Evolutionary conservation across 768 basidiomycete species (phyloP).

Genomic region (Tephrocybe sp.): DNA sequence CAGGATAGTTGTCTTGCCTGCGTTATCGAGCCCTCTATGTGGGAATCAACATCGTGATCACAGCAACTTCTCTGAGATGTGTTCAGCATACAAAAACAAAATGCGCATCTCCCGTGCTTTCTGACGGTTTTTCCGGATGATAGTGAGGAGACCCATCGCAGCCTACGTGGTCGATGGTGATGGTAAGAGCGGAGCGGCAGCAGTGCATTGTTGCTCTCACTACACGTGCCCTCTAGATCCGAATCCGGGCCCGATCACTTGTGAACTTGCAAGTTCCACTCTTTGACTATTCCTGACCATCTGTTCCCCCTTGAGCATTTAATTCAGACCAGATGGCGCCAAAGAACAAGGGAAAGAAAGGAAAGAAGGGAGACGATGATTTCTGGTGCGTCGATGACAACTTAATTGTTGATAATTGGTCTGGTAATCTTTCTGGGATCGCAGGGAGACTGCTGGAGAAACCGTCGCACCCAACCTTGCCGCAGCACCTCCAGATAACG

Average conservation of each 20-base stretch:
- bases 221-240: constrained; percentile 11
- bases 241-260: constrained; percentile 9
- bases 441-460: constrained; percentile 67
- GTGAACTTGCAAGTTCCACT: neutral
- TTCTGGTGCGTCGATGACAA: constrained; percentile 60
- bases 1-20: constrained; percentile 96
- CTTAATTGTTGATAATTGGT: constrained; percentile 11
- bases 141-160: constrained; percentile 95
- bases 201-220: neutral
- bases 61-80: neutral
- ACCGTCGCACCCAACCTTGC: constrained; percentile 42
- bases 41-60: constrained; percentile 10
- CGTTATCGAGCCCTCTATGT: constrained; percentile 91
- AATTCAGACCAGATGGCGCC: constrained; percentile 41
- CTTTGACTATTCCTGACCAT: neutral
- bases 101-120: constrained; percentile 98
- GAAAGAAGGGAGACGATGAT: constrained; percentile 78
- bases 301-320: constrained; percentile 3
- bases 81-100: constrained; percentile 65
- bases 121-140: constrained; percentile 92
- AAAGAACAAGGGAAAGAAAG: constrained; percentile 83
- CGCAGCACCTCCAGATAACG: constrained; percentile 43
- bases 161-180: constrained; percentile 1
- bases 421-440: constrained; percentile 17
- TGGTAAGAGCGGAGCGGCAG: neutral